Evolutionary conservation across 2,329 filamentous ascomycete genomes (phyloP).

Genomic region (Xylaria polymorpha): DNA sequence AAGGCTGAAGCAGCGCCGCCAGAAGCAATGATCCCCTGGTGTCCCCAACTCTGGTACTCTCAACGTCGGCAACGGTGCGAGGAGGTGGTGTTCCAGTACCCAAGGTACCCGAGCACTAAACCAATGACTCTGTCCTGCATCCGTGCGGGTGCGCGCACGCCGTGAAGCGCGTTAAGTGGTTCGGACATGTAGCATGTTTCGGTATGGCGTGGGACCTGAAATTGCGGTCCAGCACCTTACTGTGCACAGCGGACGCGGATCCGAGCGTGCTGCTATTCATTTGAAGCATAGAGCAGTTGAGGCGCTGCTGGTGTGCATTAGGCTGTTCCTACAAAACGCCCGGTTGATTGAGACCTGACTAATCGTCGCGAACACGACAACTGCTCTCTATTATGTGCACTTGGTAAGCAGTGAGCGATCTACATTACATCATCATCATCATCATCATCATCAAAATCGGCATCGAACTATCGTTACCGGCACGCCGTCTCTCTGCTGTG

Average conservation of each 20-base stretch:
- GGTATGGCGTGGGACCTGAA: slow-evolving; percentile 34
- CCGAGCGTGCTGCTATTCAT: slow-evolving; percentile 27
- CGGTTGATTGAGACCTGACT: slow-evolving; percentile 20
- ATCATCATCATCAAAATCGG: slow-evolving; percentile 22
- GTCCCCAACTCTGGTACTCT: slow-evolving; percentile 27
- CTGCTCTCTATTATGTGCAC: not conserved
- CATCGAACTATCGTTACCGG: slow-evolving; percentile 29
- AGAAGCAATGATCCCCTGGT: slow-evolving; percentile 34
- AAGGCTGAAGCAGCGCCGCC: slow-evolving; percentile 49
- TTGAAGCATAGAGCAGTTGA: slow-evolving; percentile 25
- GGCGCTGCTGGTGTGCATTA: slow-evolving; percentile 38
- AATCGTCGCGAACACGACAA: slow-evolving; percentile 16
- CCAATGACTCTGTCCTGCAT: slow-evolving; percentile 11
- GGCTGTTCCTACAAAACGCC: slow-evolving; percentile 31
- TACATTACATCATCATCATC: slow-evolving; percentile 37
- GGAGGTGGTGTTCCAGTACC: not conserved
- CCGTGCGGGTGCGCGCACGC: slow-evolving; percentile 28
- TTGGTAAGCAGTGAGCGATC: slow-evolving; percentile 19
- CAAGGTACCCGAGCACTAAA: slow-evolving; percentile 1
- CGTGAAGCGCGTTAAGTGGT: slow-evolving; percentile 41
- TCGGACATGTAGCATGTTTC: slow-evolving; percentile 32
- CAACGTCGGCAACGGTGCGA: slow-evolving; percentile 23
- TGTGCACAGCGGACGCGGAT: slow-evolving; percentile 32
- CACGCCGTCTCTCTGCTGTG: slow-evolving; percentile 26
- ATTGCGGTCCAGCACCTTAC: slow-evolving; percentile 29